Base-by-base conservation (phyloP, 768 basidiomycete species). In the Rhodotorula diobovata region DNA sequence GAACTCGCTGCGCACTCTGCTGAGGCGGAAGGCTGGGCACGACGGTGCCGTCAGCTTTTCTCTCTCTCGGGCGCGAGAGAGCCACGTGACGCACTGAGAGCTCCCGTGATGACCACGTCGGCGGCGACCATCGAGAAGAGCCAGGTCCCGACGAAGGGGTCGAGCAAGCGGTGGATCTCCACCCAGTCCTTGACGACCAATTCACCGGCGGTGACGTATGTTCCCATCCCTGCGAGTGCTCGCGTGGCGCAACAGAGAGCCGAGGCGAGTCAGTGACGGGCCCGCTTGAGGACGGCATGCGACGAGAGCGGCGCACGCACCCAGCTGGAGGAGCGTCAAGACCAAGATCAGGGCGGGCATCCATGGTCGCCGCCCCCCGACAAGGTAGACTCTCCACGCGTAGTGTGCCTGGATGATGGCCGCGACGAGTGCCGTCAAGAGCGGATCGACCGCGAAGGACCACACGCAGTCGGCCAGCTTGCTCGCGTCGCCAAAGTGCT, bases 41-140 rank as follows among this genome's bases (percentile, higher is more conserved):
- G 12, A 2, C 7, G 14, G 41, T 3, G 14, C 12, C 25, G 4
- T 11, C 7, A 10, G 39, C 35, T 0, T 12, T 5, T 3, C 20
- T 21, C 41, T 4, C 28, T 21, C 12, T 1, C 23, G 4, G 35
- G 23, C 34, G 23, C 10, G 9, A 35, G 15, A 21, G 34, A 35
- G 54, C 10, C 32, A 16, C 10, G 41, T 5, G 45, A 46, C 57
- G 5, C 7, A 58, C 57, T 43, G 16, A 58, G 28, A 2, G 37
- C 14, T 2, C 10, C 16, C 0, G 57, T 35, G n/a, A 58, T 58
- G 28, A 41, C 28, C 3, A 43, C n/a, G n/a, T 58, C 57, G 11
- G 39, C 39, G 14, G 6, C 28, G 6, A 39, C 57, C 53, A 54
- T 54, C 9, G 10, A 2, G 53, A 54, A 54, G 16, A 54, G 53